Percentiles rank a stretch among this genome's conserved stretches.
phyloP scores from a whole-genome alignment of 2,329 filamentous ascomycete species.

The Microthyrium microscopicum region DNA sequence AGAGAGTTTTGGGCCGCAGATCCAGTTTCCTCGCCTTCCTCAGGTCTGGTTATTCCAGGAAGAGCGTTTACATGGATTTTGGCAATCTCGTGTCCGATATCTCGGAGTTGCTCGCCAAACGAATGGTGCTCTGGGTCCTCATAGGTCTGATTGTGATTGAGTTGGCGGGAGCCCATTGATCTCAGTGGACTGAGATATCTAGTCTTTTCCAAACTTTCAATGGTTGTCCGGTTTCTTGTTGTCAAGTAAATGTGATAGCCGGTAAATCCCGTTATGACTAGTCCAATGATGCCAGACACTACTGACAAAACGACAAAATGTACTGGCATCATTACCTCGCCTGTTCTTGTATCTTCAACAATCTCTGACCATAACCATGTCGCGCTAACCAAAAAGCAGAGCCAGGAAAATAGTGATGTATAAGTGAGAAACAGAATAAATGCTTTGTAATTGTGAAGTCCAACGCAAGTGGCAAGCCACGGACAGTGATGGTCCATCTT shows the following conservation, averaged over 20 bases:
- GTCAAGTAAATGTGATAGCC: conserved; percentile 81
- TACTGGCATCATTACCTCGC: conserved; percentile 66
- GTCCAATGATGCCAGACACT: conserved; percentile 73
- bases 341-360: conserved; percentile 49
- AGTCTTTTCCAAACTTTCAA: conserved; percentile 91
- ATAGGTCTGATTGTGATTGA: conserved; percentile 30
- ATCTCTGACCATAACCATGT: conserved; percentile 79
- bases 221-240: conserved; percentile 69
- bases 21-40: conserved; percentile 54
- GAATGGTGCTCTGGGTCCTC: conserved; percentile 14
- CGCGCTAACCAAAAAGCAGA: conserved; percentile 59
- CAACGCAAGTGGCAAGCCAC: conserved; percentile 92
- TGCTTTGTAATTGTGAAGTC: conserved; percentile 85
- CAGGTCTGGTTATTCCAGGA: conserved; percentile 61
- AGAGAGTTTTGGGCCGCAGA: conserved; percentile 20
- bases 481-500: conserved; percentile 99
- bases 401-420: conserved; percentile 70
- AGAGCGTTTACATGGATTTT: conserved; percentile 57
- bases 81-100: conserved; percentile 54
- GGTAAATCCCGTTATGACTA: conserved; percentile 81
- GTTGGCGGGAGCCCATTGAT: conserved; percentile 46
- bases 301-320: conserved; percentile 84
- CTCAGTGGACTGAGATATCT: conserved; percentile 73
- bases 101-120: conserved; percentile 53
- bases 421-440: conserved; percentile 89